These are phyloP conservation scores for Agastache rugosa DNA, from an alignment of 257 asterid species.

Conservation along the genomic window DNA sequence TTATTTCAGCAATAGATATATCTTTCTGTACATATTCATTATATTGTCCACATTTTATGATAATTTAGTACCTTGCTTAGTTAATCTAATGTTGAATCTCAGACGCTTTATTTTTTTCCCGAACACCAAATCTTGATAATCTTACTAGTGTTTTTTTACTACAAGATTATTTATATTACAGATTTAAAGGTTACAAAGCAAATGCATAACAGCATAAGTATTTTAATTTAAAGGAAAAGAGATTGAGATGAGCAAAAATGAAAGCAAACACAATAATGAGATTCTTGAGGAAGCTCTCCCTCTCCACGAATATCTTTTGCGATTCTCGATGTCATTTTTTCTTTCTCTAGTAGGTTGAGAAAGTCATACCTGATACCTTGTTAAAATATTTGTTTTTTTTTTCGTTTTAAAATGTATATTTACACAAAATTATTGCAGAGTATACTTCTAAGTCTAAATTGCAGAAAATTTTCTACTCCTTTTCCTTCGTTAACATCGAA, in stretches of 20 bases:
- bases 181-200: not conserved
- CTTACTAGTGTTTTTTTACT: too few relatives aligned
- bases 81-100: too few relatives aligned
- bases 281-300: slow-evolving; percentile 21
- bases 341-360: not conserved
- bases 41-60: too few relatives aligned
- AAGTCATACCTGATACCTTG: not conserved
- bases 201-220: not conserved
- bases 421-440: not conserved
- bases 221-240: not conserved
- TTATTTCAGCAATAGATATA: too few relatives aligned
- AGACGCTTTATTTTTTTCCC: too few relatives aligned
- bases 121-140: too few relatives aligned
- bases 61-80: too few relatives aligned
- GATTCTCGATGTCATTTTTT: not conserved
- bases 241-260: not conserved
- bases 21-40: too few relatives aligned
- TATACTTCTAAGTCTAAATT: not conserved
- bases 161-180: too few relatives aligned
- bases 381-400: not conserved
- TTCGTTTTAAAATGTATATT: not conserved
- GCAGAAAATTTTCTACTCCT: too few relatives aligned
- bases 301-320: slow-evolving; percentile 9
- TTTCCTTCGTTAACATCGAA: too few relatives aligned
- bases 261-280: not conserved